These are phyloP conservation scores for Yamadazyma phyllophila DNA, from an alignment of 805 yeast species.

Conservation along the genomic window DNA sequence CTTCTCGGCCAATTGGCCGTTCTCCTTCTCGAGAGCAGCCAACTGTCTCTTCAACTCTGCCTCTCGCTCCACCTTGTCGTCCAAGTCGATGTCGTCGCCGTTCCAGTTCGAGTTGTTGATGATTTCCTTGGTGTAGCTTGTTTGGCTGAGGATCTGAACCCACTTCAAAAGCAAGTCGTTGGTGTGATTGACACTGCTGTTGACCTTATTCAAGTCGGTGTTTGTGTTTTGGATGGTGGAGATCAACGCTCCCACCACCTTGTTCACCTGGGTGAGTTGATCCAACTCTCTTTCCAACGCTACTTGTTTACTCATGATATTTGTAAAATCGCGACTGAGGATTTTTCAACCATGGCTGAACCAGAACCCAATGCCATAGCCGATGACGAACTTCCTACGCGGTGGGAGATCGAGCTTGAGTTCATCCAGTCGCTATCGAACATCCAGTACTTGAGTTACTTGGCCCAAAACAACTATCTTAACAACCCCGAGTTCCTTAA, in stretches of 20 bases:
- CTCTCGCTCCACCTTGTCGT: constrained; percentile 20
- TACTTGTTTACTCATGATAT: constrained; percentile 13
- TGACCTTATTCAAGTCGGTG: constrained; percentile 28
- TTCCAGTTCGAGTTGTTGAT: constrained; percentile 44
- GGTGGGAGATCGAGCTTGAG: constrained; percentile 91
- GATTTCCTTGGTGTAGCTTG: constrained; percentile 51
- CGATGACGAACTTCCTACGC: constrained; percentile 50
- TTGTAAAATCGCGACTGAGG: not conserved
- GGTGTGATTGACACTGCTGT: constrained; percentile 46
- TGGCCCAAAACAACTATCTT: constrained; percentile 80
- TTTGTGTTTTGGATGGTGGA: constrained; percentile 27
- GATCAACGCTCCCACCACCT: constrained; percentile 28
- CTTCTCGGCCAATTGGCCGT: constrained; percentile 18
- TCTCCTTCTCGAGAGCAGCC: constrained; percentile 25
- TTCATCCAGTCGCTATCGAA: constrained; percentile 92
- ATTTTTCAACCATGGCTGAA: not conserved
- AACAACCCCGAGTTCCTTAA: constrained; percentile 69
- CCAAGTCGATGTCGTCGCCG: constrained; percentile 25
- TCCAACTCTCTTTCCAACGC: constrained; percentile 28
- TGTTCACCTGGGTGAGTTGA: constrained; percentile 31
- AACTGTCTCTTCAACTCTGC: constrained; percentile 24
- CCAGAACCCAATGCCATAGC: constrained; percentile 10
- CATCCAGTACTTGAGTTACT: constrained; percentile 78
- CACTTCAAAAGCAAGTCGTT: constrained; percentile 54
- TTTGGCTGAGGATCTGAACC: constrained; percentile 61